These are phyloP conservation scores for Xylaria hypoxylon DNA, from an alignment of 2,329 filamentous ascomycete species.

Conservation along the genomic window DNA sequence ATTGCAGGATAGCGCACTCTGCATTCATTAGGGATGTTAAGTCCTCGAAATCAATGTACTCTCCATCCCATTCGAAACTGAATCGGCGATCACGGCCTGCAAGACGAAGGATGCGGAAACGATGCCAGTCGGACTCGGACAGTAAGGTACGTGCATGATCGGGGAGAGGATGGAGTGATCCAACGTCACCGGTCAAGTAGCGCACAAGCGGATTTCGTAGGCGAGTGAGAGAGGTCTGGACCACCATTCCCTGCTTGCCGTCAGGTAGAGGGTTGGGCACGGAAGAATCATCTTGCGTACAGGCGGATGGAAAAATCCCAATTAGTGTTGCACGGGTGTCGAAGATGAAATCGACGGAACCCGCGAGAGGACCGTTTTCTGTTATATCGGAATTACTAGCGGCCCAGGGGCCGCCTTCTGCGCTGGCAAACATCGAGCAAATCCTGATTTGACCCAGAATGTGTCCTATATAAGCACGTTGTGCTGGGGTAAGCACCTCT, in stretches of 20 bases:
- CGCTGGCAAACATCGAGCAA: slow-evolving; percentile 56
- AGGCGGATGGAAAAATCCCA: slow-evolving; percentile 52
- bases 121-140: slow-evolving; percentile 38
- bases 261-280: slow-evolving; percentile 41
- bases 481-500: slow-evolving; percentile 52
- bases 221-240: slow-evolving; percentile 57
- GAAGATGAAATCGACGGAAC: slow-evolving; percentile 53
- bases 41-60: slow-evolving; percentile 54
- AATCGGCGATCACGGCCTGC: slow-evolving; percentile 57
- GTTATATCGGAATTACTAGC: slow-evolving; percentile 50
- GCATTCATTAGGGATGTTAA: slow-evolving; percentile 44
- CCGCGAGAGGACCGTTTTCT: slow-evolving; percentile 10
- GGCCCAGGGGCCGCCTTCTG: slow-evolving; percentile 57
- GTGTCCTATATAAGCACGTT: slow-evolving; percentile 49
- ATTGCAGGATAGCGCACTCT: slow-evolving; percentile 54
- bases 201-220: slow-evolving; percentile 58
- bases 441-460: slow-evolving; percentile 53
- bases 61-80: slow-evolving; percentile 57
- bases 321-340: slow-evolving; percentile 54
- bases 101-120: slow-evolving; percentile 54
- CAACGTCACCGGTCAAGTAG: slow-evolving; percentile 58
- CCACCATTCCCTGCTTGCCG: slow-evolving; percentile 54
- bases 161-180: slow-evolving; percentile 54
- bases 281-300: slow-evolving; percentile 13
- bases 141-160: slow-evolving; percentile 45